Percentiles rank a stretch among this genome's conserved stretches.
phyloP scores from a whole-genome alignment of 106 monocot species.

The Apostasia ramifera region DNA sequence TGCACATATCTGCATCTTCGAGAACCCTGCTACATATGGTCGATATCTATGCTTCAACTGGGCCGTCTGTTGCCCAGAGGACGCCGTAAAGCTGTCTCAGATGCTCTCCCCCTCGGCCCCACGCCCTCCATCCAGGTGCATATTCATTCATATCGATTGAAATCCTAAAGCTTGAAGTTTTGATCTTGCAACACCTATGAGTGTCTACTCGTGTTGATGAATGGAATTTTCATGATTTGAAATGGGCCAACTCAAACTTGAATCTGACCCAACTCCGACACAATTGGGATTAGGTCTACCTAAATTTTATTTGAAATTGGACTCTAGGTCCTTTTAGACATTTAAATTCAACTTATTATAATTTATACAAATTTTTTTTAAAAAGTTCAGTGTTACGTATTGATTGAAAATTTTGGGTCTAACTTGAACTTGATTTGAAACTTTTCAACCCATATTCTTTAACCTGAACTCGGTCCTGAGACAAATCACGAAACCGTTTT shows the following conservation, averaged over 20 bases:
- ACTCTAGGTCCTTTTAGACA: no score
- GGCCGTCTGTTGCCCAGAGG: conserved; percentile 49
- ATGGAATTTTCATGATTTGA: no score
- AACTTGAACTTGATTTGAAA: not conserved
- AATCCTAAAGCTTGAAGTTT: not conserved
- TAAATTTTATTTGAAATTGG: no score
- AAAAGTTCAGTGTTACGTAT: not conserved
- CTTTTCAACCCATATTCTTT: no score
- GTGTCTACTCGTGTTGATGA: no score
- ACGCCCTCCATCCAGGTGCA: conserved; percentile 35
- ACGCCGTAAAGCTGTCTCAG: conserved; percentile 56
- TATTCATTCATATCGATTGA: not conserved
- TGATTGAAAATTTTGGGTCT: not conserved
- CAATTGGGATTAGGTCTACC: no score
- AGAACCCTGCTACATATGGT: conserved; percentile 56
- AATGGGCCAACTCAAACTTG: no score
- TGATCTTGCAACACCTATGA: not conserved
- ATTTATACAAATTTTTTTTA: not conserved
- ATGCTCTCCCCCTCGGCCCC: conserved; percentile 32
- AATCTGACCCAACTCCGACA: no score
- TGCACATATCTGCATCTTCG: conserved; percentile 58
- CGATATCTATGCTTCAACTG: conserved; percentile 85
- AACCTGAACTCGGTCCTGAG: no score
- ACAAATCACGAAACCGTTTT: no score
- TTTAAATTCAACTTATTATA: not conserved